These are phyloP conservation scores for Magnolia changhungtana DNA, from an alignment of 164 flowering plant species.

Conservation along the genomic window DNA sequence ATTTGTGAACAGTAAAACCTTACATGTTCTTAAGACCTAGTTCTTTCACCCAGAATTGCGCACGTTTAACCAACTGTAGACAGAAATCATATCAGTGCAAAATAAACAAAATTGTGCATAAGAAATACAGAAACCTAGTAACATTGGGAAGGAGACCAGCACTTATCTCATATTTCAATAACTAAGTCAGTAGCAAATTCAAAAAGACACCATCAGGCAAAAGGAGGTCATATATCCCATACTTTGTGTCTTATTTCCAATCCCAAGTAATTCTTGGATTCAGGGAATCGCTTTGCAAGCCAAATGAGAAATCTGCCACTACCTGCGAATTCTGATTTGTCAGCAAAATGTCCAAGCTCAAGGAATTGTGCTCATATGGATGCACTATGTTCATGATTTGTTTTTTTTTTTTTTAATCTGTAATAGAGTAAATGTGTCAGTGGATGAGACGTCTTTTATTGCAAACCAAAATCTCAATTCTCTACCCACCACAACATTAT, in stretches of 20 bases:
- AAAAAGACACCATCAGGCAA: background rate
- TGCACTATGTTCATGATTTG: background rate
- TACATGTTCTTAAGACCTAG: conserved; percentile 70
- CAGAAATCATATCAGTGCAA: background rate
- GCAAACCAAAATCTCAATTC: background rate
- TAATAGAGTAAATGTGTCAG: background rate
- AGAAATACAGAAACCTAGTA: background rate
- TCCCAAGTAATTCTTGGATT: conserved; percentile 72
- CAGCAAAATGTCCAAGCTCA: conserved; percentile 10
- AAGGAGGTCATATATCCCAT: conserved; percentile 18
- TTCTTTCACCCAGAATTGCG: conserved; percentile 75
- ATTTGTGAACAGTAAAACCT: conserved; percentile 16
- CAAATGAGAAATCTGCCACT: conserved; percentile 97
- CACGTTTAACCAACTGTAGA: conserved; percentile 77
- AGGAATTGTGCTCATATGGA: background rate
- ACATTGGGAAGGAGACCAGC: background rate
- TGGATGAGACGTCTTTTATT: too few relatives aligned
- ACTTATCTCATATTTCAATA: background rate
- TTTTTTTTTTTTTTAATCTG: too few relatives aligned
- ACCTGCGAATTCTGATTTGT: conserved; percentile 43
- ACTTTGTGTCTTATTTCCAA: conserved; percentile 87
- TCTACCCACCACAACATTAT: background rate
- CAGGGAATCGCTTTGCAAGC: conserved; percentile 70
- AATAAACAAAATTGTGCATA: background rate
- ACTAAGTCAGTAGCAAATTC: background rate